Conservation (phyloP, 1,139 yeast genomes). For the Hanseniaspora sp. region DNA sequence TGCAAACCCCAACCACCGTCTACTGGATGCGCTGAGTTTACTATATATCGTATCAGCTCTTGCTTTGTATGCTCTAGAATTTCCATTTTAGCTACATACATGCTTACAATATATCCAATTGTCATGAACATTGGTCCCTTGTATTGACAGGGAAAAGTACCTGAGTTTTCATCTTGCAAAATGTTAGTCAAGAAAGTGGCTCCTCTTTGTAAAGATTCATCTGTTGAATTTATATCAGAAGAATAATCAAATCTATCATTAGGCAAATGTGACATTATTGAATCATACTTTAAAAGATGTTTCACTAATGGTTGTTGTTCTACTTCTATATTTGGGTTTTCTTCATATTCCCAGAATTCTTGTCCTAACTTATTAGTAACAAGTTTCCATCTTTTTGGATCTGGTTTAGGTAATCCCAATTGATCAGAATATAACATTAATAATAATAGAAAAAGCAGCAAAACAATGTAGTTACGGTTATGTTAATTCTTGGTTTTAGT, state of each 20-base stretch:
- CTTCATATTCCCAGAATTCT: constrained; percentile 67
- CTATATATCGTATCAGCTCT: constrained; percentile 73
- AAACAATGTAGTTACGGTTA: too few species aligned
- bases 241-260: constrained; percentile 16
- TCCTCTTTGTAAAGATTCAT: constrained; percentile 61
- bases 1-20: constrained; percentile 99
- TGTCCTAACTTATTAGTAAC: constrained; percentile 53
- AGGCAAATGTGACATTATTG: constrained; percentile 38
- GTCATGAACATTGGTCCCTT: constrained; percentile 98
- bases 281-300: constrained; percentile 40
- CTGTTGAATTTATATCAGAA: constrained; percentile 34
- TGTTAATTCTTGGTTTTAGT: too few species aligned
- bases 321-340: constrained; percentile 27
- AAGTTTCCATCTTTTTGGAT: constrained; percentile 64
- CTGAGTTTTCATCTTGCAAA: constrained; percentile 63
- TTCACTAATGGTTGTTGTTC: constrained; percentile 51
- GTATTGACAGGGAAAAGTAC: constrained; percentile 83
- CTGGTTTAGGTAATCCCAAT: constrained; percentile 56
- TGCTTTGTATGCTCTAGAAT: constrained; percentile 55
- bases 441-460: background rate
- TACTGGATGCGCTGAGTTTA: constrained; percentile 86
- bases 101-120: constrained; percentile 71
- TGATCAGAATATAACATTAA: constrained; percentile 45
- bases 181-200: constrained; percentile 52
- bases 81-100: constrained; percentile 55